Evolutionary conservation across 106 monocot species (phyloP), one percentile per base, ranked within the genome.

Genomic region (Agapanthus africanus): DNA sequence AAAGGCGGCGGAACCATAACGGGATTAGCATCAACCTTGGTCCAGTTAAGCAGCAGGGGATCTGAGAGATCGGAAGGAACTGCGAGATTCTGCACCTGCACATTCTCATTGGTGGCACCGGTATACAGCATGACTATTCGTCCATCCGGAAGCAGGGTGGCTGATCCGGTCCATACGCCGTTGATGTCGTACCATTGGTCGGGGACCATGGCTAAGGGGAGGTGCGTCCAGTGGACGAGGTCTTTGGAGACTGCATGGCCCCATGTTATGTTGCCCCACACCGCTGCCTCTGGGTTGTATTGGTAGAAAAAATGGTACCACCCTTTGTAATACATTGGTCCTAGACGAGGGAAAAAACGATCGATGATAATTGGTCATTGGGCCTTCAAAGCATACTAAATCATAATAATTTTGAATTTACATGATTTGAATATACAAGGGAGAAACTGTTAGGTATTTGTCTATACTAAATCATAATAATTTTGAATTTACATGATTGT

Each of bases 281-380:
- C 65, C 4, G 79, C 69, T 2, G 42, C 31, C 34, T 65, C 47
- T 1, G 79, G 71, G 54, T 83, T 83, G 68, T 83, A 79, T 21
- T 83, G 83, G 79, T 83, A 83, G 68, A 83, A 83, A 16, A 83
- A 37, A 36, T 83, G 83, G 32, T 83, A 84, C 83, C 83, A 84
- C 0, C 83, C 83, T n/a, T 77, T 76, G 66, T 84, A 84, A 50
- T 38, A 73, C 40, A 84, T 6, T 9, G 83, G 83, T 1, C 76
- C 83, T 82, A 19, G 13, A 15, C 13, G 13, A 13, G 16, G 46
- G 46, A 15, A 15, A 15, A 19, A 47, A 47, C 19, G 46, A 15
- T 47, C 46, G 1, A 7, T 47, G 46, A 2, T 19, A 47, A 44
- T 44, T 44, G 9, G 11, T 44, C n/a, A 44, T 44, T 9, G 42